Conservation (phyloP, 306 rosid genomes). For the Lotus japonicus region DNA sequence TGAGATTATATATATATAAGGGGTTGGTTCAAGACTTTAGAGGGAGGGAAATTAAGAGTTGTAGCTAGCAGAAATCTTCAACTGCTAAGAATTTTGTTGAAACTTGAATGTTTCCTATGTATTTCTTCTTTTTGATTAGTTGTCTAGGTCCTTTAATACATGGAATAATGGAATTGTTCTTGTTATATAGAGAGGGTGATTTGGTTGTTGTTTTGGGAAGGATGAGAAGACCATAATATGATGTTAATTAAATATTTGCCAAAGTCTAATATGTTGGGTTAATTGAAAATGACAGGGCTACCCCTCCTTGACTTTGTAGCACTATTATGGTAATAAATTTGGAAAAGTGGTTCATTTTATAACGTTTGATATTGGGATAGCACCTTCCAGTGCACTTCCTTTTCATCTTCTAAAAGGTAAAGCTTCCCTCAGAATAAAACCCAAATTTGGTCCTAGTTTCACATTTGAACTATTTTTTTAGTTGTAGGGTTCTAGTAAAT, state of each 20-base stretch:
- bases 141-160: constrained; percentile 5
- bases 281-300: constrained; percentile 29
- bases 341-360: neutral
- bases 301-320: constrained; percentile 46
- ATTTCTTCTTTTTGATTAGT: neutral
- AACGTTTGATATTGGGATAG: neutral
- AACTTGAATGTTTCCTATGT: neutral
- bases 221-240: constrained; percentile 1
- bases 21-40: constrained; percentile 10
- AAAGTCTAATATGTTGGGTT: constrained; percentile 30
- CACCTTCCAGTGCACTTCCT: constrained; percentile 22
- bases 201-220: constrained; percentile 26
- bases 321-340: neutral
- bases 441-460: neutral
- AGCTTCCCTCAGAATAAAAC: neutral
- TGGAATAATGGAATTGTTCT: neutral
- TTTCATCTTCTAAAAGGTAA: neutral
- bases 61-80: constrained; percentile 20
- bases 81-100: constrained; percentile 15
- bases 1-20: constrained; percentile 3
- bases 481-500: too few species aligned
- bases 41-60: neutral
- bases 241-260: constrained; percentile 2
- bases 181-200: neutral
- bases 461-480: neutral